Evolutionary conservation across 2,329 filamentous ascomycete genomes (phyloP), one percentile per base, ranked within the genome.

Genomic region (Pseudogymnoascus sp.): DNA sequence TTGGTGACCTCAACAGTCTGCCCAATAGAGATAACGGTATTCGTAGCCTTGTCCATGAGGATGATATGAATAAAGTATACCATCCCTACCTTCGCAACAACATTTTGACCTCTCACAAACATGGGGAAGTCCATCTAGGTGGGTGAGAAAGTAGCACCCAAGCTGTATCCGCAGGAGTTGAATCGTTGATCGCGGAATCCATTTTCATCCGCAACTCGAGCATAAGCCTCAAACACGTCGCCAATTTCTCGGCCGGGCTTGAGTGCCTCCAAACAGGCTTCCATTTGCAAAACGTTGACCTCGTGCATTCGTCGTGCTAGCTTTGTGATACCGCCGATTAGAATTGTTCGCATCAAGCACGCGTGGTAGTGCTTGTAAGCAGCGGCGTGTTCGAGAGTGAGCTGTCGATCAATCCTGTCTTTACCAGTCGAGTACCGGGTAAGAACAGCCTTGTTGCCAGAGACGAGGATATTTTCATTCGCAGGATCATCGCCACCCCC

Each of bases 21-120:
- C 7, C 73, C 72, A 47, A 74, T 66, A 4, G 72, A 74, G 40
- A 71, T 74, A n/a, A 71, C 73, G 10, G 72, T 74, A 64, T 74
- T 71, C 18, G 72, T 74, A 10, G 68, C 71, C 66, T 70, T 73
- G 57, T 74, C 72, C 72, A 74, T 74, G 23, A 74, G 67, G 61
- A 74, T 74, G 37, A 74, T 74, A 64, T 74, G 72, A 36, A 74
- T 73, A 61, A 74, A 74, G 63, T 72, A 74, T 3, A 74, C 69
- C 72, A 74, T 74, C 26, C 71, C 70, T 21, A 62, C 47, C 66
- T 71, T 64, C 8, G 67, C 70, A 39, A 68, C 60, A n/a, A 68
- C 66, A 16, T 64, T 62, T 39, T 67, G 66, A 14, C 67, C 67
- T 59, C 63, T 42, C 6, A 67, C 66, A 61, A 68, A 68, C 67